These are phyloP conservation scores for Amniculicola lignicola DNA, from an alignment of 495 filamentous ascomycete genomes.

Conservation along the genomic window DNA sequence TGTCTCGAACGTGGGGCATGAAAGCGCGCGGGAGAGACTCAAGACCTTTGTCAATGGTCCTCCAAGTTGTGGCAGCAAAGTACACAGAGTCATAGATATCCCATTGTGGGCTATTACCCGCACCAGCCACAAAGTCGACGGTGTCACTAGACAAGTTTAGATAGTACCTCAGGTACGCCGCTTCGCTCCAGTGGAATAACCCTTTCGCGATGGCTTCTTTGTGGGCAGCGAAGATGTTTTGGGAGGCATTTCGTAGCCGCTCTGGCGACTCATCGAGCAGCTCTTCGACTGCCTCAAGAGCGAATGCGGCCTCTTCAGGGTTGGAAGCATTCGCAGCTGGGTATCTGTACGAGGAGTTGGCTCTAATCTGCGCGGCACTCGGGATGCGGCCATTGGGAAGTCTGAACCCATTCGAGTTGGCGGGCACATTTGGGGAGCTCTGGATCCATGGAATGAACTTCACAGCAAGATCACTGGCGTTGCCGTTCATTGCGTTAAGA, in stretches of 20 bases:
- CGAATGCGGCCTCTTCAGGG: conserved; percentile 41
- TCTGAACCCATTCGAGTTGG: conserved; percentile 48
- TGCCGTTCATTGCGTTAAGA: conserved; percentile 23
- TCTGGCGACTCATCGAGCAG: conserved; percentile 34
- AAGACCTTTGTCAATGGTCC: conserved; percentile 64
- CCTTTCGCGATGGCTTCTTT: conserved; percentile 48
- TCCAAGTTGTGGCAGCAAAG: conserved; percentile 58
- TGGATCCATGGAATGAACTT: conserved; percentile 67
- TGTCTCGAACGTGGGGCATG: conserved; percentile 54
- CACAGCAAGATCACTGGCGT: conserved; percentile 46
- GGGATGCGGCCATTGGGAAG: conserved; percentile 49
- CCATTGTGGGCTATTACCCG: conserved; percentile 31
- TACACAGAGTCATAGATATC: conserved; percentile 52
- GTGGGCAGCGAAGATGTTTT: conserved; percentile 64
- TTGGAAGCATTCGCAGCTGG: conserved; percentile 40
- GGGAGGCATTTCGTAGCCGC: conserved; percentile 47
- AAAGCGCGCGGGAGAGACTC: conserved; percentile 60
- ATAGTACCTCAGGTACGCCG: conserved; percentile 58
- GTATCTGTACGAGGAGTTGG: conserved; percentile 32
- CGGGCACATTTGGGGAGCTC: conserved; percentile 50
- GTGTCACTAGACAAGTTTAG: conserved; percentile 54
- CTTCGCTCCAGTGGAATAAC: conserved; percentile 57
- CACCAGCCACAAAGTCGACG: conserved; percentile 49
- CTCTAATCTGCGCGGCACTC: conserved; percentile 41
- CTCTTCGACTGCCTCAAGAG: conserved; percentile 40